These are phyloP conservation scores for Carpinus viminea DNA, from an alignment of 306 rosid species.

Conservation along the genomic window DNA sequence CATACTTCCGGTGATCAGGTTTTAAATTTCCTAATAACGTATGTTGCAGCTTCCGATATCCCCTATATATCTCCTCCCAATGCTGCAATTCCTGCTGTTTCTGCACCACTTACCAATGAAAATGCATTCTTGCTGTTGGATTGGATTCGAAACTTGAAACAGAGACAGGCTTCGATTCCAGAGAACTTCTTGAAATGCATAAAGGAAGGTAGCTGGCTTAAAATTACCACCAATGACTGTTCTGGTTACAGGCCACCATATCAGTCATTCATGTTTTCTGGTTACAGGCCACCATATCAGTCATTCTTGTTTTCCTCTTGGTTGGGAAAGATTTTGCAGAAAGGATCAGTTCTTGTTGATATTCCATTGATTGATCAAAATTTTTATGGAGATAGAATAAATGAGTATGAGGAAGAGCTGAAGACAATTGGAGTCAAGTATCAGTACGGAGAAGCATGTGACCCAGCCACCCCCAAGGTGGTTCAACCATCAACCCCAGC, in stretches of 20 bases:
- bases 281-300: conserved; percentile 65
- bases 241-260: conserved; percentile 51
- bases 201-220: conserved; percentile 66
- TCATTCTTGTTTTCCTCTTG: conserved; percentile 54
- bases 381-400: conserved; percentile 51
- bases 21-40: conserved; percentile 39
- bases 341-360: conserved; percentile 58
- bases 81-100: conserved; percentile 44
- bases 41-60: conserved; percentile 53
- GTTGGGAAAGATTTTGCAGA: conserved; percentile 51
- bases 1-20: conserved; percentile 15
- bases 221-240: conserved; percentile 42
- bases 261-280: conserved; percentile 50
- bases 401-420: conserved; percentile 53
- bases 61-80: conserved; percentile 63
- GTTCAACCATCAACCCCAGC: too few species aligned
- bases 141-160: conserved; percentile 50
- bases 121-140: conserved; percentile 63
- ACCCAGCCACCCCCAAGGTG: too few species aligned
- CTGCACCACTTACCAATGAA: conserved; percentile 51
- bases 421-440: conserved; percentile 67
- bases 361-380: conserved; percentile 60
- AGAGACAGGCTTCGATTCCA: conserved; percentile 15
- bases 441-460: conserved; percentile 59
- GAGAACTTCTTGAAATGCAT: conserved; percentile 47